Percentiles rank a stretch among this genome's conserved stretches.
phyloP scores from a whole-genome alignment of 1,284 basidiomycete genomes.

The Tilletia caries region DNA sequence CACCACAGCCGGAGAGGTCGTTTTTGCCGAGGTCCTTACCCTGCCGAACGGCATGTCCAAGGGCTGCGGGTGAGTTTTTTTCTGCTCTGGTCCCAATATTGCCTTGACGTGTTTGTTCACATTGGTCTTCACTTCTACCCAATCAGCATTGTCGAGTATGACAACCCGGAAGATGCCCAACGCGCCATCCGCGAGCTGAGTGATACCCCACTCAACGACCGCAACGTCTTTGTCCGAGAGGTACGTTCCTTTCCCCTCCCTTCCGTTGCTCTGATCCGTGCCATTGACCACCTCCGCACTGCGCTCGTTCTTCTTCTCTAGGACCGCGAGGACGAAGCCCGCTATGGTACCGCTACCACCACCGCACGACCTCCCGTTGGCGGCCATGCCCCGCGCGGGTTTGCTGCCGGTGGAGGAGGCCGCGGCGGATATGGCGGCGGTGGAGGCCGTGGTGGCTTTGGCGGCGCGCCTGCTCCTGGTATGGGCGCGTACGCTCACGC shows the following conservation, averaged over 20 bases:
- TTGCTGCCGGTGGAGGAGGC: conserved; percentile 57
- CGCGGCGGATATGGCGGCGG: conserved; percentile 57
- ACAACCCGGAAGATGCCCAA: conserved; percentile 38
- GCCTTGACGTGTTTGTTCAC: conserved; percentile 5
- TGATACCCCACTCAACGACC: conserved; percentile 79
- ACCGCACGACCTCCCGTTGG: conserved; percentile 55
- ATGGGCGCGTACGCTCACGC: conserved; percentile 7
- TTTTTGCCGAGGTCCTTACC: conserved; percentile 96
- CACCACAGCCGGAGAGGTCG: conserved; percentile 64
- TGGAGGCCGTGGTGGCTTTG: conserved; percentile 60
- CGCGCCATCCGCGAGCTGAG: conserved; percentile 38
- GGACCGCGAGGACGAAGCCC: conserved; percentile 93
- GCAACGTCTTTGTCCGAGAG: conserved; percentile 93
- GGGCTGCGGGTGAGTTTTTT: conserved; percentile 66
- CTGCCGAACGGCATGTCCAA: conserved; percentile 95
- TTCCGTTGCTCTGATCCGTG: not conserved
- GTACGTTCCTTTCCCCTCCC: conserved; percentile 57
- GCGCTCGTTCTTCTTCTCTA: conserved; percentile 50
- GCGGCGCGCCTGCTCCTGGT: conserved; percentile 31
- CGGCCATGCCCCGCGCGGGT: conserved; percentile 28
- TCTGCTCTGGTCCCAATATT: not conserved
- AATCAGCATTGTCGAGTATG: conserved; percentile 45
- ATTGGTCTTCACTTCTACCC: not conserved
- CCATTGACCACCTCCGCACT: no score
- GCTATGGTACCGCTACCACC: conserved; percentile 87